Base-by-base conservation (phyloP, 495 filamentous ascomycete genomes). In the Podospora pseudopauciseta region DNA sequence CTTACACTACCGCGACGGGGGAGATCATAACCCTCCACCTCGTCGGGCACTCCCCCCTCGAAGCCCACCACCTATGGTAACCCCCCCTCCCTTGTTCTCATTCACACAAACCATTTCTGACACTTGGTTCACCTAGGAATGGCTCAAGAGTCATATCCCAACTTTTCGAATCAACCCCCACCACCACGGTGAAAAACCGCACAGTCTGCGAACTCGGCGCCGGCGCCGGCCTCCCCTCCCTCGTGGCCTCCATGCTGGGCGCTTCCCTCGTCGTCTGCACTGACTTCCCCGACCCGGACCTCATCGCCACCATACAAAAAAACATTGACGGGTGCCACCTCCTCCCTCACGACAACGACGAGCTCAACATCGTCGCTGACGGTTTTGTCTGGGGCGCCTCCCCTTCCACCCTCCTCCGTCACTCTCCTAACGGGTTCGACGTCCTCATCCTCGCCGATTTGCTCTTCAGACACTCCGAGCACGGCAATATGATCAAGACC, bases 161-260 rank as follows among this genome's bases (percentile, higher is more conserved):
- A 68, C 92, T 93, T 79, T 87, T 98, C 68, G 90, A 97, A 77
- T 75, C 84, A 28, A 80, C 87, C 68, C 84, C 88, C 18, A 70
- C 74, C 2, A 82, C 92, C 16, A 83, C 92, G 13, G 80, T 96
- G 26, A 67, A 75, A 1, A 80, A 77, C 53, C 90, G 88, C 65
- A 85, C 88, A 28, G 85, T 97, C 4, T 87, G 97, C 15, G 94
- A 98, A 76, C 89, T 98, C 59, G 94, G 94, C 64, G 93, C 94
- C 18, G 94, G 92, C 32, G 92, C 91, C 0, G 94, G 94, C 0
- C 84, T 97, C 3, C 94, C 94, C 1, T 90, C 88, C 71, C 85
- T 98, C 27, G 88, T 95, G 16, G 88, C 87, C 69, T 89, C 88
- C 0, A 78, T 88, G n/a, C 79, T 87, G 23, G 92, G 90, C 5